phyloP scores from a whole-genome alignment of 257 asterid species.

The Solanum sitiens region DNA sequence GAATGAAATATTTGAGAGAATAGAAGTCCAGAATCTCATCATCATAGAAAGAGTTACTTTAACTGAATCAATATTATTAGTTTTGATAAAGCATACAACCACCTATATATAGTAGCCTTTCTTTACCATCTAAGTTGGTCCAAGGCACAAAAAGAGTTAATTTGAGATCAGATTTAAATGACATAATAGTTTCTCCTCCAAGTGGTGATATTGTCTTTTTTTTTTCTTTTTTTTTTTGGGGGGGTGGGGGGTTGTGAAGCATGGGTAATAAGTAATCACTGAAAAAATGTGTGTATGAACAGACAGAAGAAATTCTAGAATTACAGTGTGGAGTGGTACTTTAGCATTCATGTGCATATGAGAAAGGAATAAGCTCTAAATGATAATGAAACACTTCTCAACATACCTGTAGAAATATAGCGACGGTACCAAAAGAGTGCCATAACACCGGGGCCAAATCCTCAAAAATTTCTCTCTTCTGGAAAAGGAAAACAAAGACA shows the following conservation, averaged over 20 bases:
- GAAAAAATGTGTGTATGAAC: not conserved
- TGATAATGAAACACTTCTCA: not conserved
- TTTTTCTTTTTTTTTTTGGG: not conserved
- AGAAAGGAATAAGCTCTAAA: not conserved
- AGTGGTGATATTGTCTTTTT: not conserved
- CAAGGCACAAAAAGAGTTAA: not conserved
- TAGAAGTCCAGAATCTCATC: not conserved
- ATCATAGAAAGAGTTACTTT: not conserved
- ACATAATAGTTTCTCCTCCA: not conserved
- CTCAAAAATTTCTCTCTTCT: constrained; percentile 7
- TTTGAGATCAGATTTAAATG: not conserved
- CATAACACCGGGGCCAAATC: constrained; percentile 21
- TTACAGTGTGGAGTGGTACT: not conserved
- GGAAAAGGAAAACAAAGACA: not conserved
- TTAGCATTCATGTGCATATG: not conserved
- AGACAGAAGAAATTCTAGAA: not conserved
- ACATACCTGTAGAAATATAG: constrained; percentile 26
- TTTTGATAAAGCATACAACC: not conserved
- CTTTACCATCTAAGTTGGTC: not conserved
- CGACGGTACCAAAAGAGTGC: constrained; percentile 29
- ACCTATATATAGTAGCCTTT: not conserved
- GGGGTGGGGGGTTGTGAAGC: not conserved
- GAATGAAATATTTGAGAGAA: not conserved
- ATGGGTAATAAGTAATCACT: not conserved
- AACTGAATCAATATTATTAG: not conserved